Base-by-base conservation (phyloP, 352 stramenopile species). In the Globisporangium echinulatum region DNA sequence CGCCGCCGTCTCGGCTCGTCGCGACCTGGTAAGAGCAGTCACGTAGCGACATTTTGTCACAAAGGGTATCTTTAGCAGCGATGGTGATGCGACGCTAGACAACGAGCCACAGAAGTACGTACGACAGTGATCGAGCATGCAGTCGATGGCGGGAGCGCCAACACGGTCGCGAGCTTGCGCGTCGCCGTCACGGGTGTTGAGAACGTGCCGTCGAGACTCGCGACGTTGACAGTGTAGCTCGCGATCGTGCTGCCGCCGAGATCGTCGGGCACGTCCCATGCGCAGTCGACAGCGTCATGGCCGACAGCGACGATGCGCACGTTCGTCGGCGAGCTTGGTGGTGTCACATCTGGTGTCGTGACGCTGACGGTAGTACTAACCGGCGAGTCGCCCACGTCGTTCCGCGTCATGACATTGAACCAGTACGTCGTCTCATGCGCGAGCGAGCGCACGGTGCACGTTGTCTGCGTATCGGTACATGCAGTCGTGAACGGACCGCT, bases 61-160 rank as follows among this genome's bases (percentile, higher is more conserved):
- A 33, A 1, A 33, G 2, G 25, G 25, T 33, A 33, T 33, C 25
- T 25, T 25, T 3, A 33, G 25, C 25, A 33, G 0, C 25, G 25
- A 33, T 33, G 25, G 3, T 3, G 5, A 46, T 36, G 10, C 42
- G 13, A 38, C 40, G 36, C 9, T 33, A 33, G 33, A 8, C 17
- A n/a, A 46, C 7, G 42, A 11, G 4, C n/a, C 1, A 14, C 7
- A 3, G 2, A 33, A 33, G 14, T 42, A 71, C 74, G 67, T 69
- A 85, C 78, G 49, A 88, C 61, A 4, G 46, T 64, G 37, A 88
- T 67, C 0, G 66, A 73, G 54, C 85, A 88, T 5, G 58, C 10
- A 0, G 64, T 73, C 0, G 65, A 68, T 14, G 56, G 38, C 7
- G 40, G 52, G 2, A 77, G 54, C 0, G 58, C 49, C 1, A 36